phyloP scores from a whole-genome alignment of 2,329 filamentous ascomycete genomes.

The Zopfia rhizophila region DNA sequence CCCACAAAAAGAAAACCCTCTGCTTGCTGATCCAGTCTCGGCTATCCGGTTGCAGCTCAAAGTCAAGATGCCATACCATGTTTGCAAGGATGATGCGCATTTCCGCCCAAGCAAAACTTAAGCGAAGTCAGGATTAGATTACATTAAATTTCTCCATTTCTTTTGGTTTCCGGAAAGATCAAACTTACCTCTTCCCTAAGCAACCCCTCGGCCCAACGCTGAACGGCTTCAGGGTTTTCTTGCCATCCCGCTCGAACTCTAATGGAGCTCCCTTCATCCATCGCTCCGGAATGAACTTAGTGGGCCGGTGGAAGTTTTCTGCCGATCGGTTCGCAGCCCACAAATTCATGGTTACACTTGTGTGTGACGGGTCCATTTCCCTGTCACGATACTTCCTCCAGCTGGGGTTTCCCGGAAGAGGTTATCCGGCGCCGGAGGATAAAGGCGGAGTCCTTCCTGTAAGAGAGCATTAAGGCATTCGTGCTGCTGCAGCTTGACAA shows the following conservation, averaged over 20 bases:
- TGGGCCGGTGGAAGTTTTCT: constrained; percentile 23
- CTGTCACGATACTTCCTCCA: constrained; percentile 22
- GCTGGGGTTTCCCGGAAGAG: constrained; percentile 19
- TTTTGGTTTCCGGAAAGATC: constrained; percentile 43
- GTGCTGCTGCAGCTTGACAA: constrained; percentile 22
- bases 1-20: neutral
- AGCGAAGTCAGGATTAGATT: too few relatives aligned
- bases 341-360: constrained; percentile 24
- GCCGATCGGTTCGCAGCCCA: constrained; percentile 25
- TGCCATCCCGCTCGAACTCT: constrained; percentile 40
- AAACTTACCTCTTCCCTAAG: constrained; percentile 35
- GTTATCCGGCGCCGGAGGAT: constrained; percentile 24
- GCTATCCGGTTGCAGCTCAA: too few relatives aligned
- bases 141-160: too few relatives aligned
- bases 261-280: too few relatives aligned
- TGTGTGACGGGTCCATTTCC: constrained; percentile 22
- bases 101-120: constrained; percentile 30
- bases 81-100: constrained; percentile 3
- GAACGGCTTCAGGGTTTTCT: constrained; percentile 35
- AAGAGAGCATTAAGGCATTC: constrained; percentile 30
- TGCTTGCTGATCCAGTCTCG: constrained; percentile 1
- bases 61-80: constrained; percentile 6
- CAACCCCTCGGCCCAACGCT: constrained; percentile 30
- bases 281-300: constrained; percentile 25
- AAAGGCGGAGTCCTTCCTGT: constrained; percentile 31